These are phyloP conservation scores for Dianthus caryophyllus DNA, from an alignment of 148 eudicot genomes.

Conservation along the genomic window DNA sequence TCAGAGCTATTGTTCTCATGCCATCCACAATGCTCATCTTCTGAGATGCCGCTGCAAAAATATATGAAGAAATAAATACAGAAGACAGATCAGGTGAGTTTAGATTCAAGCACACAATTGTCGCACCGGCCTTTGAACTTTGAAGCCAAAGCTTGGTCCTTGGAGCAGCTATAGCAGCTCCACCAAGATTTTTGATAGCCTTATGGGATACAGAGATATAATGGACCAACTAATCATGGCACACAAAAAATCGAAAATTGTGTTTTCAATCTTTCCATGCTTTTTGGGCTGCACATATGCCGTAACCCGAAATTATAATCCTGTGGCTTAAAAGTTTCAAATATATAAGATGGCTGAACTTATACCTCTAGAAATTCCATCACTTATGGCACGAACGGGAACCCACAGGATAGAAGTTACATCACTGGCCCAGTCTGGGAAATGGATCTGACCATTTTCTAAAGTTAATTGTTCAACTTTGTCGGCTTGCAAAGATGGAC, in stretches of 20 bases:
- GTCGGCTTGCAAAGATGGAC: slow-evolving; percentile 25
- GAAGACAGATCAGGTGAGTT: slow-evolving; percentile 7
- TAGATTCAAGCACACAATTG: background rate
- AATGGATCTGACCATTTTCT: slow-evolving; percentile 53
- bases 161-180: background rate
- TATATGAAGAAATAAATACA: slow-evolving; percentile 14
- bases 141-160: background rate
- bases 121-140: background rate
- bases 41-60: slow-evolving; percentile 49
- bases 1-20: slow-evolving; percentile 89
- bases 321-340: background rate
- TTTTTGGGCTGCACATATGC: background rate
- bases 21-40: slow-evolving; percentile 81
- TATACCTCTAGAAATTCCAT: slow-evolving; percentile 69
- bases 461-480: slow-evolving; percentile 51
- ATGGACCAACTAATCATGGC: background rate
- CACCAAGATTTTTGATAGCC: background rate
- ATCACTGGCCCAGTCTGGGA: slow-evolving; percentile 90
- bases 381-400: slow-evolving; percentile 79
- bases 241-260: background rate
- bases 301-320: slow-evolving; percentile 6
- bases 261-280: background rate
- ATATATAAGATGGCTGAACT: background rate
- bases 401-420: slow-evolving; percentile 81
- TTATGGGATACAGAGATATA: background rate